A percentile compares a stretch with the other conserved stretches of the same genome.
Evolutionary conservation across 106 monocot genomes (phyloP).

Genomic region (Dendrobium huoshanense): DNA sequence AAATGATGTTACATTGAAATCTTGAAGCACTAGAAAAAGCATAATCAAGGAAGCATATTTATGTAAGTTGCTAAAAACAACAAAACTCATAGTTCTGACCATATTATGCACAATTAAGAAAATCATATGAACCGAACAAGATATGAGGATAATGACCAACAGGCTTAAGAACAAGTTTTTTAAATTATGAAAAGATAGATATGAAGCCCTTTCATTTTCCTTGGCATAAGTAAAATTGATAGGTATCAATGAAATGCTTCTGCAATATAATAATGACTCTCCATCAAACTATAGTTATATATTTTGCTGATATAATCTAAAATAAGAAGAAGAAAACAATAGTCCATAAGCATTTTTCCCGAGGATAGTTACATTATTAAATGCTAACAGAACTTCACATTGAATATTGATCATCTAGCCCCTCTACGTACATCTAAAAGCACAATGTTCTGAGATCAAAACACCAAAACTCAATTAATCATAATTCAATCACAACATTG

Average conservation of each 20-base stretch:
- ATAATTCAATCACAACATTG: background rate
- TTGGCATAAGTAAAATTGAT: too few relatives aligned
- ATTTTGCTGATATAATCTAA: background rate
- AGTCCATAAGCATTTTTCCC: background rate
- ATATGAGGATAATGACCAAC: background rate
- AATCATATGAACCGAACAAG: background rate
- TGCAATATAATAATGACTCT: background rate
- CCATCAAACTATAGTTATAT: background rate
- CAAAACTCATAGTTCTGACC: background rate
- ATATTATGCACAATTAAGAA: conserved; percentile 4
- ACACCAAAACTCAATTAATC: background rate
- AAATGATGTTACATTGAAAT: conserved; percentile 1
- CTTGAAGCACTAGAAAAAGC: background rate
- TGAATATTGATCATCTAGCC: background rate
- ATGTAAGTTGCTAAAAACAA: background rate
- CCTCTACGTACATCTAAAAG: background rate
- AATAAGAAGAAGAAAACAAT: background rate
- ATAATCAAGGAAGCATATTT: background rate
- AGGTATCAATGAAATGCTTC: background rate
- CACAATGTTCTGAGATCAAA: background rate
- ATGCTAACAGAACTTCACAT: background rate
- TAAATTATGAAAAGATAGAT: background rate
- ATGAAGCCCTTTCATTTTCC: background rate
- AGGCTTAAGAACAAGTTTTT: conserved; percentile 1
- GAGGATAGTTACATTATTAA: background rate